Evolutionary conservation across 2,329 filamentous ascomycete genomes (phyloP).

Genomic region (Penicillium polonicum): DNA sequence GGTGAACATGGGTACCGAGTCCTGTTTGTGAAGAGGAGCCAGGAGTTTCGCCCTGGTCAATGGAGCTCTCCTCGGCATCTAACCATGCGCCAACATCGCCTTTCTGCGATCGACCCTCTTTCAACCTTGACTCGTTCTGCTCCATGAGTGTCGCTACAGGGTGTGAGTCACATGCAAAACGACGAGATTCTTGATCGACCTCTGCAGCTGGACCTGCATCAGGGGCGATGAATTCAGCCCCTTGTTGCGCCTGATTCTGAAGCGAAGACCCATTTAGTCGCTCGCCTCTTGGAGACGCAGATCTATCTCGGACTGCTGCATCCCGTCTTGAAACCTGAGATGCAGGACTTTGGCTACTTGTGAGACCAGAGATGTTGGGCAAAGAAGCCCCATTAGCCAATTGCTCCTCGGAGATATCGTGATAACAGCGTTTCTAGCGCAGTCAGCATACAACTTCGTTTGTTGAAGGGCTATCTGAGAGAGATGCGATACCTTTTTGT

Average conservation of each 20-base stretch:
- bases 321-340: not conserved
- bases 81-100: conserved; percentile 20
- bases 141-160: conserved; percentile 18
- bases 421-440: conserved; percentile 6
- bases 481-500: conserved; percentile 5
- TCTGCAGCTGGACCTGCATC: not conserved
- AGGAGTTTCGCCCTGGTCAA: not conserved
- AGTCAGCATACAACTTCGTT: not conserved
- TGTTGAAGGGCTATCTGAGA: not conserved
- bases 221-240: too few species aligned
- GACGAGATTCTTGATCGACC: conserved; percentile 2
- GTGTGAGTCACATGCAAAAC: conserved; percentile 22
- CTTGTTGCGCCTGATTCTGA: not conserved
- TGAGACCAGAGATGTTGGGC: not conserved
- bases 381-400: not conserved
- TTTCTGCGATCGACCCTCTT: conserved; percentile 10
- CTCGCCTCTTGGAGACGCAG: conserved; percentile 1
- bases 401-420: not conserved
- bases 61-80: not conserved
- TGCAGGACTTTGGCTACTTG: not conserved
- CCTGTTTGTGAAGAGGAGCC: not conserved
- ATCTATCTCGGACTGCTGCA: not conserved
- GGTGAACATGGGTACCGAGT: not conserved
- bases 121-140: conserved; percentile 11
- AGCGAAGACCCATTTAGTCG: not conserved